A percentile compares a stretch with the other conserved stretches of the same genome.
Conservation (phyloP, 441 rosid genomes). For the Kokia cookei region DNA sequence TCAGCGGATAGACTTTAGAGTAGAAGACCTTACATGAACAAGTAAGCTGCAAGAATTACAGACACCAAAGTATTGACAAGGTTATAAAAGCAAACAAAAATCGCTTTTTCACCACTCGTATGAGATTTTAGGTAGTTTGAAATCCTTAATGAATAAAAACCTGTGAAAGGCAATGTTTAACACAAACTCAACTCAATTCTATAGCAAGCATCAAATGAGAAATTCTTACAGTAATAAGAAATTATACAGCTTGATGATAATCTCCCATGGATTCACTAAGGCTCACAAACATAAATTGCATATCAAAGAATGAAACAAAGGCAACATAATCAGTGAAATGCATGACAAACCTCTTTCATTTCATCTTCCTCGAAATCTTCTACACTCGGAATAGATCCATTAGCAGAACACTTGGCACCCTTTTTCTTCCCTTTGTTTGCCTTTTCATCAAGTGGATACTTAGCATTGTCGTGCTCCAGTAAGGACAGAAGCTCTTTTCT, state of each 20-base stretch:
- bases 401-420: conserved; percentile 54
- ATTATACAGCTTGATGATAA: neutral
- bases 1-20: neutral
- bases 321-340: neutral
- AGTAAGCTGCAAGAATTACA: neutral
- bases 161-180: neutral
- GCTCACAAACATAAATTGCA: neutral
- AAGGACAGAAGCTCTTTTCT: conserved; percentile 67
- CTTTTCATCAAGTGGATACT: conserved; percentile 89
- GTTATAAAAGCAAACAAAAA: neutral
- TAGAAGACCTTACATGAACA: neutral
- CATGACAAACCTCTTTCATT: conserved; percentile 52
- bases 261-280: neutral
- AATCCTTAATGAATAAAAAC: neutral
- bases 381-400: conserved; percentile 48
- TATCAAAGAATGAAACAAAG: neutral
- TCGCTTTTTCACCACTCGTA: neutral
- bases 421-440: conserved; percentile 67
- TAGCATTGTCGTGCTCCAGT: conserved; percentile 91
- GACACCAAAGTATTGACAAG: neutral
- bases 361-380: conserved; percentile 82
- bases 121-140: neutral
- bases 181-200: neutral
- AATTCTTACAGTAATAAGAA: neutral
- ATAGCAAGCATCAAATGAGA: neutral